A percentile compares a stretch with the other conserved stretches of the same genome.
Conservation (phyloP, 306 rosid genomes). For the Inga laurina region DNA sequence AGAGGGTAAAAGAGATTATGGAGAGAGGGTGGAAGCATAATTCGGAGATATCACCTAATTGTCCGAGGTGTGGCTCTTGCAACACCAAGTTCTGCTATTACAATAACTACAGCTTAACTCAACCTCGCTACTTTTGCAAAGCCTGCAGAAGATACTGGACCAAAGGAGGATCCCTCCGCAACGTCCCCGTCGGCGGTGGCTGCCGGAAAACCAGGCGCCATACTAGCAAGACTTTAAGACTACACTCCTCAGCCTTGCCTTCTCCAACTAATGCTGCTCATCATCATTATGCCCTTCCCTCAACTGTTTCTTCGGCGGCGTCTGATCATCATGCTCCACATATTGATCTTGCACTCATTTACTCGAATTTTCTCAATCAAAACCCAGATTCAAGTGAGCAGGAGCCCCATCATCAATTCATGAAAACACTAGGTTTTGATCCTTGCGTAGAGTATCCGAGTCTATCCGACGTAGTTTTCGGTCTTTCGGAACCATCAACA, state of each 20-base stretch:
- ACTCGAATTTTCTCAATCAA: constrained; percentile 68
- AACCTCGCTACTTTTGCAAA: constrained; percentile 85
- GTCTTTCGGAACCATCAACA: constrained; percentile 30
- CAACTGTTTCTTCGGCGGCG: constrained; percentile 25
- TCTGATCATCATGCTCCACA: constrained; percentile 46
- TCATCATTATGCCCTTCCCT: neutral
- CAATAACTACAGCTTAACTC: constrained; percentile 87
- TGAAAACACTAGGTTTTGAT: constrained; percentile 34
- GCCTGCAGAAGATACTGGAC: constrained; percentile 86
- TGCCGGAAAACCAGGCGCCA: constrained; percentile 48
- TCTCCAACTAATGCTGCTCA: neutral
- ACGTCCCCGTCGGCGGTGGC: constrained; percentile 77
- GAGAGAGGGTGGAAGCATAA: constrained; percentile 70
- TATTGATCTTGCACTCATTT: constrained; percentile 76
- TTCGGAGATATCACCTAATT: constrained; percentile 63
- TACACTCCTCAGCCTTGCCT: constrained; percentile 23
- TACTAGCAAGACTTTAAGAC: constrained; percentile 29
- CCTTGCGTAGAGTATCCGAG: constrained; percentile 43
- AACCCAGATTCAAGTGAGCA: constrained; percentile 44
- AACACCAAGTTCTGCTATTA: constrained; percentile 85
- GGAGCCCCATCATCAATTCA: constrained; percentile 27
- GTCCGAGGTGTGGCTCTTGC: constrained; percentile 81
- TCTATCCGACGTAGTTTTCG: neutral
- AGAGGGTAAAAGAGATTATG: constrained; percentile 30
- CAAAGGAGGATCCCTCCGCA: constrained; percentile 80